These are phyloP conservation scores for Xylariaceae sp. DNA, from an alignment of 2,329 filamentous ascomycete genomes.

Conservation along the genomic window DNA sequence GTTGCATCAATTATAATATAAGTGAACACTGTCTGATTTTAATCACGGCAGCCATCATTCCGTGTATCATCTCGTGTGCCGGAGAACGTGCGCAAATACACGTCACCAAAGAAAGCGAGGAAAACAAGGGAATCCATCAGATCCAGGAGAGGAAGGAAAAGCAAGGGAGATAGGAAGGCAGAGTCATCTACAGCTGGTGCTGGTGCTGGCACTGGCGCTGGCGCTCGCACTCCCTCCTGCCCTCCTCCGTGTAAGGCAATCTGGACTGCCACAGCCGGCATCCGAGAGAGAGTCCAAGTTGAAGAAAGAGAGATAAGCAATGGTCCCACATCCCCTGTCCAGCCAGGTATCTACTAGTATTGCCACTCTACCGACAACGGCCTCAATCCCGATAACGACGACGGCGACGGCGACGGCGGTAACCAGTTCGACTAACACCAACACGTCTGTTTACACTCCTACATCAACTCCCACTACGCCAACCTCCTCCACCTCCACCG, in stretches of 20 bases:
- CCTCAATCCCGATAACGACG: conserved; percentile 17
- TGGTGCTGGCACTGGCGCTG: neutral
- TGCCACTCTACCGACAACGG: conserved; percentile 24
- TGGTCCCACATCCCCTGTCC: conserved; percentile 29
- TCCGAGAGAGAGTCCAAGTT: neutral
- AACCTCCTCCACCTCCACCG: too few relatives aligned
- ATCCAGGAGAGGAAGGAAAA: neutral
- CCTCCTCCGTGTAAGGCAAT: conserved; percentile 6
- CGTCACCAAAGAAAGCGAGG: neutral
- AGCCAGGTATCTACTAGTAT: conserved; percentile 26
- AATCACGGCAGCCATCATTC: too few relatives aligned
- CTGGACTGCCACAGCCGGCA: conserved; percentile 5
- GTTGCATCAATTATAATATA: too few relatives aligned
- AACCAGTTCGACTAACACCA: conserved; percentile 4
- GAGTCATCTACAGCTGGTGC: neutral
- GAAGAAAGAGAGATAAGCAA: conserved; percentile 20
- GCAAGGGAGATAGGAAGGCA: neutral
- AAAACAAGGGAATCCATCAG: neutral
- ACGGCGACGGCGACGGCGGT: too few relatives aligned
- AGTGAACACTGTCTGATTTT: too few relatives aligned
- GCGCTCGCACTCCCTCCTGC: neutral
- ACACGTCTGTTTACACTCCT: conserved; percentile 17
- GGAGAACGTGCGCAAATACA: neutral
- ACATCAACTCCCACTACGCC: conserved; percentile 14
- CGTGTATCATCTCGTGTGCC: too few relatives aligned